Evolutionary conservation across 352 stramenopile genomes (phyloP).

Genomic region (Phytophthora pinifolia): DNA sequence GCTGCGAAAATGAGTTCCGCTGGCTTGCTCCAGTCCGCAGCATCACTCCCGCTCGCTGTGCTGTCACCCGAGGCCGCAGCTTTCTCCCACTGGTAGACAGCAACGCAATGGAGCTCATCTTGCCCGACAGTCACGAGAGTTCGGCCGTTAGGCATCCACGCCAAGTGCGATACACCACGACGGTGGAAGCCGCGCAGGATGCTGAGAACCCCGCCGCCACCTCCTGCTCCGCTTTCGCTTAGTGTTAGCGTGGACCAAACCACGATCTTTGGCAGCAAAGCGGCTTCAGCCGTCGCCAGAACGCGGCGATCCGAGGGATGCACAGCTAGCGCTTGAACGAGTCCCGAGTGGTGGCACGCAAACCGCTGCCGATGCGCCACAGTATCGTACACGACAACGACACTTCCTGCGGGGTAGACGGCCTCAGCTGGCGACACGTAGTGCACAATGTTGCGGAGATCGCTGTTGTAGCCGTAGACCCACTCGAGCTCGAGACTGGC

Average conservation of each 20-base stretch:
- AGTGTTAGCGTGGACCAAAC: conserved; percentile 58
- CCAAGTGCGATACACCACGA: conserved; percentile 60
- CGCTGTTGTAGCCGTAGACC: conserved; percentile 82
- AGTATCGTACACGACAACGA: conserved; percentile 68
- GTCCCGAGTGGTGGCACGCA: conserved; percentile 56
- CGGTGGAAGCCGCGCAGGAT: conserved; percentile 70
- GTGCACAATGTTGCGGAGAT: conserved; percentile 52
- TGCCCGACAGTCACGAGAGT: conserved; percentile 68
- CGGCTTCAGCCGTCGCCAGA: conserved; percentile 63
- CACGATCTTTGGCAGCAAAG: conserved; percentile 56
- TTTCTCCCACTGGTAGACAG: conserved; percentile 76
- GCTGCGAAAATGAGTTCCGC: conserved; percentile 57
- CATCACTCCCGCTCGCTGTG: background rate
- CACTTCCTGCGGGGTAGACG: conserved; percentile 61
- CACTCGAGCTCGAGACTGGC: conserved; percentile 75
- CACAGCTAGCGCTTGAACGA: conserved; percentile 59
- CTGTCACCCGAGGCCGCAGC: conserved; percentile 4
- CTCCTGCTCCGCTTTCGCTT: conserved; percentile 28
- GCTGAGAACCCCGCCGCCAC: conserved; percentile 45
- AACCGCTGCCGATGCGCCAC: conserved; percentile 76
- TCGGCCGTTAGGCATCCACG: conserved; percentile 72
- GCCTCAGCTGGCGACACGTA: conserved; percentile 69
- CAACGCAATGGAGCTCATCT: conserved; percentile 68
- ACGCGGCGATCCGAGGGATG: conserved; percentile 51
- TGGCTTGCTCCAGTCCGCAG: conserved; percentile 55